Evolutionary conservation across 345 rosid genomes (phyloP), one percentile per base, ranked within the genome.

Genomic region (Jatropha curcas): DNA sequence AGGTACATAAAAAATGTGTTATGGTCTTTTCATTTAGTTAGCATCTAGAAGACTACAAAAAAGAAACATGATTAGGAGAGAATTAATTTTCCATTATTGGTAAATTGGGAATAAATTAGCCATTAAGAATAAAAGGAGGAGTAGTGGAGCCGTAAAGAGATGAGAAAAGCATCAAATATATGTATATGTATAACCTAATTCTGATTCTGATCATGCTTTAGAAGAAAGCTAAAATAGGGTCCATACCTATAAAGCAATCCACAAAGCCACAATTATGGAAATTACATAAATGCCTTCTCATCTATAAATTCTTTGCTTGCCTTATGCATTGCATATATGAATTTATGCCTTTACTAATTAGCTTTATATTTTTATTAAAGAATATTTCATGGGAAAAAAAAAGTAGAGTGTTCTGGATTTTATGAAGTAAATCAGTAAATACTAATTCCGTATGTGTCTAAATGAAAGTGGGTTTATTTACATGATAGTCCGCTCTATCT

Each of bases 261-360:
- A 20, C 30, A 39, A 27, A 7, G 13, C 25, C 39, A 35, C 22
- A 64, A 12, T 19, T 16, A 45, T 48, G 60, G 52, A 5, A 73
- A 59, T 71, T 48, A 39, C 70, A 70, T 4, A 60, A 59, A 8
- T 60, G 45, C 55, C 50, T 30, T 17, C 4, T 48, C 13, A 13
- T 71, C 7, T 7, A 39, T 39, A 7, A 6, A 76, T 83, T 78
- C 82, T 70, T 82, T 81, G 41, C 85, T 86, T 84, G 79, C 81
- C 80, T 79, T 79, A 74, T 27, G 30, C 59, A 56, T 31, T 82
- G 61, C 65, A 63, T 45, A 2, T 35, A 7, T 43, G 72, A 68
- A 72, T 71, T 27, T 53, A 84, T 83, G 78, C 84, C 59, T 69
- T 39, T 53, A 28, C 53, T 30, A 59, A 34, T 62, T 1, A 43